Conservation (phyloP, 345 rosid species). For the Ceriops tagal region DNA sequence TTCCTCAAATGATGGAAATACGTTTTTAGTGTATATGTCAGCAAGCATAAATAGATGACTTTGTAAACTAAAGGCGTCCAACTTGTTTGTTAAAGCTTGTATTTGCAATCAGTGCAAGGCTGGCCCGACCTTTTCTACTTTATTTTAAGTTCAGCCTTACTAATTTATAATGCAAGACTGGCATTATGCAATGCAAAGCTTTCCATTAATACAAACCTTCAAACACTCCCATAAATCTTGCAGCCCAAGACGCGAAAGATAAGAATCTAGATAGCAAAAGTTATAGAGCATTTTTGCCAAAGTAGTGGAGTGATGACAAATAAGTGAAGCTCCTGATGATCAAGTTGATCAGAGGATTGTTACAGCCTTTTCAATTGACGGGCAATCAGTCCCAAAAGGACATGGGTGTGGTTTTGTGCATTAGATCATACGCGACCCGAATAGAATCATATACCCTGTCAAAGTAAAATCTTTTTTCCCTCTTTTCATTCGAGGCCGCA, state of each 20-base stretch:
- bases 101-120: no score
- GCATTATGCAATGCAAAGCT: no score
- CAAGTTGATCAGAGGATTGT: neutral
- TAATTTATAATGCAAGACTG: no score
- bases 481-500: neutral
- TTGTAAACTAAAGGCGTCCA: no score
- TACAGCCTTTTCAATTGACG: neutral
- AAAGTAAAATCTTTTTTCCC: neutral
- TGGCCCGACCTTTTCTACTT: no score
- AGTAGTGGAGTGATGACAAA: neutral
- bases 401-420: neutral
- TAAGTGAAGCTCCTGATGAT: neutral
- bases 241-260: neutral
- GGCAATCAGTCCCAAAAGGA: neutral
- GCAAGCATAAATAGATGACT: no score
- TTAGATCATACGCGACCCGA: neutral
- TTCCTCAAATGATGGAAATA: no score
- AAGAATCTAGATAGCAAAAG: neutral
- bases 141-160: no score
- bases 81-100: no score
- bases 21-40: no score
- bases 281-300: neutral
- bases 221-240: neutral
- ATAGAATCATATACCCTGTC: constrained; percentile 8
- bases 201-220: no score